Conservation (phyloP, 2,329 filamentous ascomycete species). For the Hymenotorrendiella dingleyae region DNA sequence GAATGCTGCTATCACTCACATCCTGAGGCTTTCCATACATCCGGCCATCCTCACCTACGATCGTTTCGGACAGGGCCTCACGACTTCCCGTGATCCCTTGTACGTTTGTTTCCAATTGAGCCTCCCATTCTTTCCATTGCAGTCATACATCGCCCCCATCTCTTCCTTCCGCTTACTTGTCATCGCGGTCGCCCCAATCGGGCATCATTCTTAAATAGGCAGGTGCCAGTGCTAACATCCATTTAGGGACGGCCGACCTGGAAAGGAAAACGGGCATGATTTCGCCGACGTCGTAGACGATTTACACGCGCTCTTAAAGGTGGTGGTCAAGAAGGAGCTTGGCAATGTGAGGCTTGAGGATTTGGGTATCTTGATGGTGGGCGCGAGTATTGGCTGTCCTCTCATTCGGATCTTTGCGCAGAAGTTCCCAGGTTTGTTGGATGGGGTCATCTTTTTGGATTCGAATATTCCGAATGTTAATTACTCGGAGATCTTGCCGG, state of each 20-base stretch:
- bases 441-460: slow-evolving; percentile 30
- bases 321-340: slow-evolving; percentile 14
- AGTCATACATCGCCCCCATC: no score
- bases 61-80: slow-evolving; percentile 25
- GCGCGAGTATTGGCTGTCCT: slow-evolving; percentile 29
- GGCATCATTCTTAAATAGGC: no score
- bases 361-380: slow-evolving; percentile 20
- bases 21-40: slow-evolving; percentile 16
- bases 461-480: slow-evolving; percentile 31
- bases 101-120: no score
- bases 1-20: slow-evolving; percentile 24
- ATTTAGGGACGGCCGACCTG: slow-evolving; percentile 18
- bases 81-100: slow-evolving; percentile 21
- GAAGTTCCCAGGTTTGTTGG: slow-evolving; percentile 22
- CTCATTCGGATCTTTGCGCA: slow-evolving; percentile 30
- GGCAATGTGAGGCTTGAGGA: neutral
- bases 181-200: no score
- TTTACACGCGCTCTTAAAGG: slow-evolving; percentile 26
- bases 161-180: no score
- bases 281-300: slow-evolving; percentile 26
- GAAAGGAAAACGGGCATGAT: slow-evolving; percentile 26
- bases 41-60: slow-evolving; percentile 32
- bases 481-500: slow-evolving; percentile 27
- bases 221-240: no score
- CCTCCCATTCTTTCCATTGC: no score